Conservation (phyloP, 768 basidiomycete species). For the Serendipita sp. region DNA sequence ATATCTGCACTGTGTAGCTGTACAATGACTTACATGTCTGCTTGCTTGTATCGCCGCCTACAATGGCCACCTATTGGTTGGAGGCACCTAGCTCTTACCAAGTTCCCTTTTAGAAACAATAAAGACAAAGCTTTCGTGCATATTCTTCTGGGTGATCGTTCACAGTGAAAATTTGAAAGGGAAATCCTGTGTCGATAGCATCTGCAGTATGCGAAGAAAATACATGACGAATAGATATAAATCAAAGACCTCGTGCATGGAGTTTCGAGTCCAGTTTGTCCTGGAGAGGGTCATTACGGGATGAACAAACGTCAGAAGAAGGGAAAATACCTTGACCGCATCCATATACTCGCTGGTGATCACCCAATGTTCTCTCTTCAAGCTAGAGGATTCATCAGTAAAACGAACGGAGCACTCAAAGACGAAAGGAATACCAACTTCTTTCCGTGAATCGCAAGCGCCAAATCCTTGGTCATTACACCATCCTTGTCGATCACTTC, state of each 20-base stretch:
- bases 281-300: not conserved
- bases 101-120: no score
- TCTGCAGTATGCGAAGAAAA: not conserved
- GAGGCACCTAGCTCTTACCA: no score
- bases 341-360: slow-evolving; percentile 88
- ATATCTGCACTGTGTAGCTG: no score
- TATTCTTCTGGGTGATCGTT: no score
- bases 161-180: no score
- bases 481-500: slow-evolving; percentile 84
- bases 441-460: slow-evolving; percentile 85
- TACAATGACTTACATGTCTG: no score
- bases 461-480: slow-evolving; percentile 95
- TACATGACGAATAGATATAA: not conserved
- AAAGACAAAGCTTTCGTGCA: no score
- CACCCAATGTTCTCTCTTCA: slow-evolving; percentile 96
- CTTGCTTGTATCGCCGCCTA: no score
- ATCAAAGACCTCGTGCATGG: not conserved
- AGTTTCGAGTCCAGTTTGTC: not conserved
- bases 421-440: slow-evolving; percentile 15
- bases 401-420: no score
- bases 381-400: slow-evolving; percentile 14
- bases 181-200: no score
- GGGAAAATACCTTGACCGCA: slow-evolving; percentile 39
- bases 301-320: no score
- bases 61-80: no score